Base-by-base conservation (phyloP, 2,329 filamentous ascomycete genomes). In the Akanthomyces muscarius region DNA sequence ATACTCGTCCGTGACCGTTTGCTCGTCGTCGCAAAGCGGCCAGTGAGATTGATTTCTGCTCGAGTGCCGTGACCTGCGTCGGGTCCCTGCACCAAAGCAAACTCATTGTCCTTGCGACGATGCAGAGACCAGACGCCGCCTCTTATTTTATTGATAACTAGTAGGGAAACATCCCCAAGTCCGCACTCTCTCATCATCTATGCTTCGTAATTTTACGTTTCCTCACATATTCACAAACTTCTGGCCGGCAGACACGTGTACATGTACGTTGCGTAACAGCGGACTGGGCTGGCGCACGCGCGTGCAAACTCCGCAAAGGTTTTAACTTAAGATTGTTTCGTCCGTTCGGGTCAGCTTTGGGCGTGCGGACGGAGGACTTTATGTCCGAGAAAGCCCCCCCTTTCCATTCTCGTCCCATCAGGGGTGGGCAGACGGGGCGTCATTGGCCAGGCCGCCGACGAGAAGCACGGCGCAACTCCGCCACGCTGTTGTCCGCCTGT, bases 401-500 rank as follows among this genome's bases (percentile, higher is more conserved):
- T 50, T 50, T 58, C 44, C 55, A 25, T 58, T 50, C 44, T 50
- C 33, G 56, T 59, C 53, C 10, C n/a, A 25, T 16, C 33, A 45
- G 16, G 41, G 38, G 25, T 45, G 41, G 45, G 28, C 44, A 59
- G 56, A 59, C 45, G 56, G 21, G 11, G 30, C 56, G 16, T 25
- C 13, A 59, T 59, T 59, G 56, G 56, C 10, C 18, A 11, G 33
- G 33, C 4, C 28, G 1, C 28, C 28, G 28, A 30, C 28, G 28
- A 44, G 42, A 38, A 13, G 21, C 30, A 36, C 21, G 33, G 33
- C 13, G 23, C 45, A 50, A 41, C 56, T 50, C 56, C 56, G 56
- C 55, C 45, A 23, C 42, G 25, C 7, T 7, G n/a, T 36, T 36
- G 33, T 45, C 42, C 8, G 42, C 18, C 42, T 23, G 16, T 16